Conservation (phyloP, 495 filamentous ascomycete species). For the Penicillium crystallinum region DNA sequence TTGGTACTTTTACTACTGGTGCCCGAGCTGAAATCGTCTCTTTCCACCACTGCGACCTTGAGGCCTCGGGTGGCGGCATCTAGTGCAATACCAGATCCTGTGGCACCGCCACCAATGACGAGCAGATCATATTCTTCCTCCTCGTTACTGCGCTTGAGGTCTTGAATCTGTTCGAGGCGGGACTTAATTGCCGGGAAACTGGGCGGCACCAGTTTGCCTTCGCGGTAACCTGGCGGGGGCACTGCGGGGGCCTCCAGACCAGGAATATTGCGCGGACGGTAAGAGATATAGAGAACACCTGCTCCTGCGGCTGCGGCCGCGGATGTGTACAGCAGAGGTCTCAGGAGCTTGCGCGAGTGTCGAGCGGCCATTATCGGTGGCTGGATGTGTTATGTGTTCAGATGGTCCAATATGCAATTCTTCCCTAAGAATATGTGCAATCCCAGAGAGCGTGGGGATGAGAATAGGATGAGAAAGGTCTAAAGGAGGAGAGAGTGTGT, state of each 20-base stretch:
- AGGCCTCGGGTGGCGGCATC: constrained; percentile 91
- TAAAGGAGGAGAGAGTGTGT: constrained; percentile 15
- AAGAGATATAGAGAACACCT: constrained; percentile 67
- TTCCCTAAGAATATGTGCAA: not conserved
- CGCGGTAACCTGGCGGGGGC: constrained; percentile 74
- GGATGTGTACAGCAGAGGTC: constrained; percentile 57
- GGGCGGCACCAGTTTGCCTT: constrained; percentile 72
- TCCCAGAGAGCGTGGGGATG: not conserved
- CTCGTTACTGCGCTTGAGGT: constrained; percentile 39
- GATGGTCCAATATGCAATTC: not conserved
- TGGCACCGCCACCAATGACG: constrained; percentile 89
- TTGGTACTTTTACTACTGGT: constrained; percentile 98
- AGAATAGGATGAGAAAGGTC: constrained; percentile 15
- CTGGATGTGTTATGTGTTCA: not conserved
- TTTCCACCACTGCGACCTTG: constrained; percentile 89
- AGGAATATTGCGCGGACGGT: constrained; percentile 81
- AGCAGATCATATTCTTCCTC: constrained; percentile 71
- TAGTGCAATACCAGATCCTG: constrained; percentile 85
- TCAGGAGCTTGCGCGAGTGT: constrained; percentile 51
- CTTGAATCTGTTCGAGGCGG: constrained; percentile 53
- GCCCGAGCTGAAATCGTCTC: constrained; percentile 90
- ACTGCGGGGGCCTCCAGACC: constrained; percentile 75
- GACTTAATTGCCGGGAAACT: constrained; percentile 75
- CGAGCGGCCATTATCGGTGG: constrained; percentile 55
- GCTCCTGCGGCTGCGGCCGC: constrained; percentile 53